Base-by-base conservation (phyloP, 2,329 filamentous ascomycete species). In the Sporothrix pallida region DNA sequence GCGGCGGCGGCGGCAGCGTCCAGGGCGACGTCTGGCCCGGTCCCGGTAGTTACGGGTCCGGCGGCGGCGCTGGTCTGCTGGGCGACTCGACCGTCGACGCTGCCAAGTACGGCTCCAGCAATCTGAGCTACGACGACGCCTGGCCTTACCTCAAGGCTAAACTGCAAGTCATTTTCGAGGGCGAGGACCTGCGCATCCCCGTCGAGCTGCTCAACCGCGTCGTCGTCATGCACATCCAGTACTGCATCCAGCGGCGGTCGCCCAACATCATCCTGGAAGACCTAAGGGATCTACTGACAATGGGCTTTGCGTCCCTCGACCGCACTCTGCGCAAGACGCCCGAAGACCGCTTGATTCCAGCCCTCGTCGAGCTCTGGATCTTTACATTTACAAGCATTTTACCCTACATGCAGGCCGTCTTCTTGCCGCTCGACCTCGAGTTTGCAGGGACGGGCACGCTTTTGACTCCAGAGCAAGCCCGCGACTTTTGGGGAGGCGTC, bases 321-420 rank as follows among this genome's bases (percentile, higher is more conserved):
- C 92, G 95, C 76, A 95, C 93, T 0, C 84, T 98, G 20, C 89
- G 91, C 69, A 89, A 89, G 63, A 90, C 94, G 0, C 87, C 93
- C 0, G 95, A 98, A 79, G 95, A 97, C 75, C 89, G 92, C 48
- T 88, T 98, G n/a, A 94, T 98, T 26, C 93, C 94, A 0, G 90
- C 94, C 73, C 86, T 99, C 0, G 95, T 98, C 2, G 94, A 97
- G 80, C 90, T 98, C 79, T 99, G 96, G 96, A 89, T 97, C 74
- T 91, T 96, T 65, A 95, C 96, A 0, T 98, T 98, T 79, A 95
- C 94, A 2, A 92, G 89, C 7, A 93, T 98, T 52, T 83, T 98
- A 5, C 96, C 96, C 0, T 98, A 97, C 79, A 91, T 99, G 78
- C 95, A 98, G 83, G 94, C 95, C 0, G 95, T 98, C 0, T 98